Conservation (phyloP, 441 rosid genomes). For the Gossypium aridum region DNA sequence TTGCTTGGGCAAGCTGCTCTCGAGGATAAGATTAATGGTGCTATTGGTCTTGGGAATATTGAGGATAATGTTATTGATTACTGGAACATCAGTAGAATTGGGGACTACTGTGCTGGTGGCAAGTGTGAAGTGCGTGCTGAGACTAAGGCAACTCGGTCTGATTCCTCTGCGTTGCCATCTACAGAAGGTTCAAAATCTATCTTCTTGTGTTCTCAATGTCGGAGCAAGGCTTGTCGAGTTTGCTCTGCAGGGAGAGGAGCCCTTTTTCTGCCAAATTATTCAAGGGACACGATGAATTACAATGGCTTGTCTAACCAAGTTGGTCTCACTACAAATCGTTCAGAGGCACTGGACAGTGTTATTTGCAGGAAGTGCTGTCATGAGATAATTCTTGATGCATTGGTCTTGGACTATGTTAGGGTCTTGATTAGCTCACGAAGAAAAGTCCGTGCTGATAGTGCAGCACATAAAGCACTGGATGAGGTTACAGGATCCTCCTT, state of each 20-base stretch:
- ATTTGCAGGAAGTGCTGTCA: constrained; percentile 80
- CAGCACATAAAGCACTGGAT: constrained; percentile 59
- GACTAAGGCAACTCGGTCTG: constrained; percentile 30
- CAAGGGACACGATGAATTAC: constrained; percentile 40
- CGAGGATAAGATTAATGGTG: constrained; percentile 80
- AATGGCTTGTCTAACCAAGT: constrained; percentile 34
- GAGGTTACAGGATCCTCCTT: constrained; percentile 54
- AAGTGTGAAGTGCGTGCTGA: constrained; percentile 69
- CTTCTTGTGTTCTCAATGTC: constrained; percentile 65
- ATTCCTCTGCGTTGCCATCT: constrained; percentile 35
- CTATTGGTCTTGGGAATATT: constrained; percentile 65
- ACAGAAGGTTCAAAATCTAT: constrained; percentile 37
- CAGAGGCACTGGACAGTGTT: constrained; percentile 49
- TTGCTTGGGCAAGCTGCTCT: constrained; percentile 73
- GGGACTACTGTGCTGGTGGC: constrained; percentile 60
- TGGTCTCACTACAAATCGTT: constrained; percentile 48
- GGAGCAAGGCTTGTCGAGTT: constrained; percentile 69
- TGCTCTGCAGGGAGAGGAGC: constrained; percentile 97
- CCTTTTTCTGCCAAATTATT: constrained; percentile 48
- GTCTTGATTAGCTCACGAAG: constrained; percentile 81
- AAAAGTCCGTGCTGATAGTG: constrained; percentile 63
- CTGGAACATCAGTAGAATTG: constrained; percentile 70
- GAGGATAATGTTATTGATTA: constrained; percentile 59
- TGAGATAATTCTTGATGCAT: constrained; percentile 64
- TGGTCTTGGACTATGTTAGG: constrained; percentile 78